Evolutionary conservation across 2,329 filamentous ascomycete genomes (phyloP).

Genomic region (Penicillium sp.): DNA sequence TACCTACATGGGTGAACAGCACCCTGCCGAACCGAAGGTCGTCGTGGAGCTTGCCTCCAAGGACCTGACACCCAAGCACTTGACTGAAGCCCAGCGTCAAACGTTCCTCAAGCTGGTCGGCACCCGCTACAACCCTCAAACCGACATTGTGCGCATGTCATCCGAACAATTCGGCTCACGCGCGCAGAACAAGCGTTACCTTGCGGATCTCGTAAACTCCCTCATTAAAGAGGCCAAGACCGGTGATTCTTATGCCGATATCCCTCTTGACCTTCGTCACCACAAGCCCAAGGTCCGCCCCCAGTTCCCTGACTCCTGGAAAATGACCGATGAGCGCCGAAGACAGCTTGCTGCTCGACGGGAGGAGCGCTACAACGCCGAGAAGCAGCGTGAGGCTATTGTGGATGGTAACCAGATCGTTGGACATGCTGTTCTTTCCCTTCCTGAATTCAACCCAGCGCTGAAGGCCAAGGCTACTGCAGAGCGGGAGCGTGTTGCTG

Average conservation of each 20-base stretch:
- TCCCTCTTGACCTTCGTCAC: constrained; percentile 87
- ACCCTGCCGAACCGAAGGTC: constrained; percentile 90
- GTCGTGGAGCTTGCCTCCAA: constrained; percentile 82
- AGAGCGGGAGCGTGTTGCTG: constrained; percentile 28
- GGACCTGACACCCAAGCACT: constrained; percentile 62
- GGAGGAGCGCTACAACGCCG: constrained; percentile 52
- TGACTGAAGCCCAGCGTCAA: constrained; percentile 66
- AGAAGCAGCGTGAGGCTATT: constrained; percentile 62
- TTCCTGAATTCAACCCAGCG: constrained; percentile 36
- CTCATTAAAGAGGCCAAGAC: constrained; percentile 78
- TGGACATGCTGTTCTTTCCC: constrained; percentile 30
- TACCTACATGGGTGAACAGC: constrained; percentile 89
- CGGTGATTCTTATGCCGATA: constrained; percentile 79
- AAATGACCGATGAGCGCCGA: constrained; percentile 69
- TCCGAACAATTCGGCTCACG: constrained; percentile 85
- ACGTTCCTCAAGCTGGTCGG: constrained; percentile 90
- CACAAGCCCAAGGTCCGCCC: constrained; percentile 68
- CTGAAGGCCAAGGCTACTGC: constrained; percentile 25
- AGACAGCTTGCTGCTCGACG: constrained; percentile 65
- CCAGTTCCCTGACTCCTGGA: constrained; percentile 81
- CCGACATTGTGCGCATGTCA: constrained; percentile 81
- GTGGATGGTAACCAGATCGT: constrained; percentile 49
- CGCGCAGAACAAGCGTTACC: constrained; percentile 95
- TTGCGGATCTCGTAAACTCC: constrained; percentile 73
- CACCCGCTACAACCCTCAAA: constrained; percentile 81